phyloP scores from a whole-genome alignment of 176 grass and related monocot genomes.

The Oropetium thomaeum region DNA sequence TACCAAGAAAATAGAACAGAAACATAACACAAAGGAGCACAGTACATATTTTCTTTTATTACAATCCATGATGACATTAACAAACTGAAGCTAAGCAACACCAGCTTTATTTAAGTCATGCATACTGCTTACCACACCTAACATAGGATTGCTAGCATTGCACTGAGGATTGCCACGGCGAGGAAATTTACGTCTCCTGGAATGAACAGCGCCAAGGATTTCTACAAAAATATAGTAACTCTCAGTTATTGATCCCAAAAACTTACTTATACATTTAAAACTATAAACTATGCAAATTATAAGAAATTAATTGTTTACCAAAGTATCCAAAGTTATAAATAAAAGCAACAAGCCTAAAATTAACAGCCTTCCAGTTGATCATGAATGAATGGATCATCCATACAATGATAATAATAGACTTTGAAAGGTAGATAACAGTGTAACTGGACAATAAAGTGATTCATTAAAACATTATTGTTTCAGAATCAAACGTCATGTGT shows the following conservation, averaged over 20 bases:
- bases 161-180: conserved; percentile 1
- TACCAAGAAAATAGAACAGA: not conserved
- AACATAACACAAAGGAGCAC: conserved; percentile 25
- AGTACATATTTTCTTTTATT: conserved; percentile 54
- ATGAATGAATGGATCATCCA: not conserved
- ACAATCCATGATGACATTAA: conserved; percentile 41
- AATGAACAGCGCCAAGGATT: conserved; percentile 13
- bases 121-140: conserved; percentile 83
- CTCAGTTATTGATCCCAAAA: not conserved
- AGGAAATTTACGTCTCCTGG: conserved; percentile 8
- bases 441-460: not conserved
- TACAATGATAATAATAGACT: not conserved
- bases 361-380: not conserved
- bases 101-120: conserved; percentile 62
- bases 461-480: not conserved
- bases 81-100: conserved; percentile 40
- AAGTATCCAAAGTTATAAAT: not conserved
- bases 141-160: conserved; percentile 35
- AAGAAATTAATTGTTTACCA: conserved; percentile 11
- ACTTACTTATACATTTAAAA: conserved; percentile 7
- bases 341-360: not conserved
- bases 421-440: not conserved
- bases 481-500: not conserved
- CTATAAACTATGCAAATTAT: not conserved
- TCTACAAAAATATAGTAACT: conserved; percentile 37